Evolutionary conservation across 2,329 filamentous ascomycete species (phyloP).

Genomic region (Cryoendolithus antarcticus): DNA sequence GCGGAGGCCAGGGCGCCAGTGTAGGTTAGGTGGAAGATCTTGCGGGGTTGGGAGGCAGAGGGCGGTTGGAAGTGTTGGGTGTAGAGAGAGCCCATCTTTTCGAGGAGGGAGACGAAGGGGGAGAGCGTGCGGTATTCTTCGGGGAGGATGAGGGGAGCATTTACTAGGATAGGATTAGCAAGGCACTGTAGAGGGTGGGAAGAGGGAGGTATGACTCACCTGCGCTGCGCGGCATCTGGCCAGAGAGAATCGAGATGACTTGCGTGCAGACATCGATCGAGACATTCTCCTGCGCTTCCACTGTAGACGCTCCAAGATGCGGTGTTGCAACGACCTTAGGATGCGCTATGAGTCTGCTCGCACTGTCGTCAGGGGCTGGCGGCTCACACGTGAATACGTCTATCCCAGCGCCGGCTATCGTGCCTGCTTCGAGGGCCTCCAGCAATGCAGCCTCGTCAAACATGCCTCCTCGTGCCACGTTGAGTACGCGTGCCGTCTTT

Average conservation of each 20-base stretch:
- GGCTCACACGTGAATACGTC: conserved; percentile 73
- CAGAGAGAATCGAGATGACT: conserved; percentile 59
- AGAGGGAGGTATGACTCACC: not conserved
- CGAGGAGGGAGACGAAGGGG: conserved; percentile 62
- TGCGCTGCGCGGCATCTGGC: conserved; percentile 52
- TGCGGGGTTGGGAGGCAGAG: conserved; percentile 32
- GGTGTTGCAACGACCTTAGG: conserved; percentile 65
- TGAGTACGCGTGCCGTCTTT: conserved; percentile 58
- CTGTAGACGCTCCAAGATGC: conserved; percentile 66
- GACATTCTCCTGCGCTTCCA: conserved; percentile 76
- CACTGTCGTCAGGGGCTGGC: conserved; percentile 44
- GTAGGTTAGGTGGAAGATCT: conserved; percentile 64
- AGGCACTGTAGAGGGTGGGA: not conserved
- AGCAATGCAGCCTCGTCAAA: conserved; percentile 66
- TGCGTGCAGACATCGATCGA: conserved; percentile 73
- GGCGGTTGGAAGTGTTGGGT: conserved; percentile 56
- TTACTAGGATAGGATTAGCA: conserved; percentile 49
- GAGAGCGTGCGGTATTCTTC: conserved; percentile 69
- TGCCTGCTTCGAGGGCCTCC: conserved; percentile 55
- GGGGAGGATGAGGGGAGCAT: conserved; percentile 67
- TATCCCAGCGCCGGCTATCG: conserved; percentile 63
- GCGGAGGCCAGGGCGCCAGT: conserved; percentile 63
- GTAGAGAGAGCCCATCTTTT: conserved; percentile 68
- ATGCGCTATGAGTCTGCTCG: conserved; percentile 53
- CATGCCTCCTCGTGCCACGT: conserved; percentile 65